Evolutionary conservation across 116 monocot species (phyloP).

Genomic region (Zostera marina): DNA sequence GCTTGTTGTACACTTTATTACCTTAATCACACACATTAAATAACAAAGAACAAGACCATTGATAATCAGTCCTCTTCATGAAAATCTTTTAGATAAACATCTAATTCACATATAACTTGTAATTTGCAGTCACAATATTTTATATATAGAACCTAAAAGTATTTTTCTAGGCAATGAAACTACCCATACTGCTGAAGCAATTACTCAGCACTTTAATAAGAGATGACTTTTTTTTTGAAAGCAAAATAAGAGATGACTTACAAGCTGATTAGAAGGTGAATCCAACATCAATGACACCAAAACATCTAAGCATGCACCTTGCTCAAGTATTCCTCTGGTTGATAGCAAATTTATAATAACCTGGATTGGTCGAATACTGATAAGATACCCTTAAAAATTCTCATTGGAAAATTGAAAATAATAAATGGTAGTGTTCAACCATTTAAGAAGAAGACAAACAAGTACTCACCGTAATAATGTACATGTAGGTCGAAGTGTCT

Average conservation of each 20-base stretch:
- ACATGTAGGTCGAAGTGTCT: neutral
- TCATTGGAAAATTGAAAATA: neutral
- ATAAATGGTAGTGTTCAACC: neutral
- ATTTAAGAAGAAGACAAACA: neutral
- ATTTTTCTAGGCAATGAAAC: too few species aligned
- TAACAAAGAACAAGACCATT: too few species aligned
- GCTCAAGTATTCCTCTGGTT: slow-evolving; percentile 51
- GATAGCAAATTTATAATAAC: slow-evolving; percentile 59
- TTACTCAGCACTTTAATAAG: neutral
- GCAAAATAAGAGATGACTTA: slow-evolving; percentile 14
- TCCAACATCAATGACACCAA: slow-evolving; percentile 79
- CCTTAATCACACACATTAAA: too few species aligned
- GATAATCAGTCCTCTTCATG: too few species aligned
- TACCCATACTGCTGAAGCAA: too few species aligned
- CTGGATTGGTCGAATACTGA: slow-evolving; percentile 20
- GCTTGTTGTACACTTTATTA: too few species aligned
- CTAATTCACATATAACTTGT: too few species aligned
- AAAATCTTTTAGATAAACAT: too few species aligned
- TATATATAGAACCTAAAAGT: too few species aligned
- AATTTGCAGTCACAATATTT: too few species aligned
- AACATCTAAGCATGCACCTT: slow-evolving; percentile 76
- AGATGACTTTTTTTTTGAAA: neutral
- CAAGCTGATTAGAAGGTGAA: slow-evolving; percentile 65
- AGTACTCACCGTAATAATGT: neutral
- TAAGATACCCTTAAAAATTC: neutral